These are phyloP conservation scores for Fusarium keratoplasticum DNA, from an alignment of 2,329 filamentous ascomycete genomes.

Conservation along the genomic window DNA sequence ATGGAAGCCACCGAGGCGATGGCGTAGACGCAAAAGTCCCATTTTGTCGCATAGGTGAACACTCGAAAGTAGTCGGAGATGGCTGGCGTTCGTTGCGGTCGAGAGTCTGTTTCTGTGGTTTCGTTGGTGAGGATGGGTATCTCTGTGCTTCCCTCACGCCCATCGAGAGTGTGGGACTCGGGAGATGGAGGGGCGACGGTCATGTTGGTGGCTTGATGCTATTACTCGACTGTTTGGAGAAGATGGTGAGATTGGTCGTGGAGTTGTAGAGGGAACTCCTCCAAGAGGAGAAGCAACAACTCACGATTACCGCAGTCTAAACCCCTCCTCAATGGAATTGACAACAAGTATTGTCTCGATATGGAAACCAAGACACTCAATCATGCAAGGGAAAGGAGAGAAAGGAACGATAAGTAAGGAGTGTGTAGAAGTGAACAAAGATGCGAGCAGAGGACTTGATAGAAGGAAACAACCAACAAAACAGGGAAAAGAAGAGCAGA, in stretches of 20 bases:
- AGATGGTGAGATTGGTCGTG: background rate
- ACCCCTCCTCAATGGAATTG: background rate
- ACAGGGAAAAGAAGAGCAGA: background rate
- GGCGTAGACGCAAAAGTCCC: constrained; percentile 46
- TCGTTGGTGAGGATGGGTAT: background rate
- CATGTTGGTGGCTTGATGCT: background rate
- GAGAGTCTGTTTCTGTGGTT: background rate
- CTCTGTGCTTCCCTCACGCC: background rate
- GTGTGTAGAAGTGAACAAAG: background rate
- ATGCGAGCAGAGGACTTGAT: background rate
- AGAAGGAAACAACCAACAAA: background rate
- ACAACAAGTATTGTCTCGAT: background rate
- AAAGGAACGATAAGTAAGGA: background rate
- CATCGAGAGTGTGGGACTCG: background rate
- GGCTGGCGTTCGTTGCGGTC: constrained; percentile 25
- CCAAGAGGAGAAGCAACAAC: too few species aligned
- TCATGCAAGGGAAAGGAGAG: background rate
- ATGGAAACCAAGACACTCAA: background rate
- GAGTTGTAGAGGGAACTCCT: background rate
- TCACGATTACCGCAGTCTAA: background rate
- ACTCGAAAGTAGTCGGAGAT: constrained; percentile 41
- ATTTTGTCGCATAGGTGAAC: constrained; percentile 47
- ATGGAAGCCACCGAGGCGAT: constrained; percentile 48
- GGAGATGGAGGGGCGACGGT: background rate
- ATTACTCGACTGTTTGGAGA: background rate